phyloP scores from a whole-genome alignment of 257 asterid species.

The Eucommia ulmoides region DNA sequence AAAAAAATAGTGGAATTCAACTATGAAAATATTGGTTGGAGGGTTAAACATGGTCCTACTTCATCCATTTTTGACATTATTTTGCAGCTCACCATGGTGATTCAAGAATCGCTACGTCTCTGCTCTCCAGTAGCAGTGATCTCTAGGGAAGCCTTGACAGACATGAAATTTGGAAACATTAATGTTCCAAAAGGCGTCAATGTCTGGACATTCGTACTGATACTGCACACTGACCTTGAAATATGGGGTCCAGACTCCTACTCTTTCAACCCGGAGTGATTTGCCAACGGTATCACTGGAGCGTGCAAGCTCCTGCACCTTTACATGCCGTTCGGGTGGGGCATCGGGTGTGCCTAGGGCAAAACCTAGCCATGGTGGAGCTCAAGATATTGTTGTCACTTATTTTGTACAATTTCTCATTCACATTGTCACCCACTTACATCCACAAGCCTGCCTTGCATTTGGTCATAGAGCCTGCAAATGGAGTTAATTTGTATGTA shows the following conservation, averaged over 20 bases:
- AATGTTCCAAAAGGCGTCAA: conserved; percentile 43
- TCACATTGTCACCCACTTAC: conserved; percentile 44
- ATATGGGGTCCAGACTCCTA: conserved; percentile 44
- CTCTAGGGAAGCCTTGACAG: conserved; percentile 58
- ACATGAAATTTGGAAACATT: conserved; percentile 33
- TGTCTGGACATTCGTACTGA: conserved; percentile 39
- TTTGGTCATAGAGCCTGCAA: conserved; percentile 38
- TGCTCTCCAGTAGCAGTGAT: conserved; percentile 57
- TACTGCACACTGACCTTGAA: conserved; percentile 36
- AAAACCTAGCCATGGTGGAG: conserved; percentile 63
- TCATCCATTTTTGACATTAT: background rate
- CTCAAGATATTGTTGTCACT: conserved; percentile 54
- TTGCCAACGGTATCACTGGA: conserved; percentile 33
- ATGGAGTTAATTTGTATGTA: conserved; percentile 39
- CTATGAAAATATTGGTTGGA: too few species aligned
- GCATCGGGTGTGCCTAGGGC: conserved; percentile 47
- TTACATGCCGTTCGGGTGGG: conserved; percentile 67
- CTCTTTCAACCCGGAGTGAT: conserved; percentile 59
- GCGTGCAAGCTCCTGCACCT: conserved; percentile 64
- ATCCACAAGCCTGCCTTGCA: conserved; percentile 42
- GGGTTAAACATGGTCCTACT: too few species aligned
- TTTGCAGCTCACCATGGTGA: conserved; percentile 51
- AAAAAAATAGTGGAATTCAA: too few species aligned
- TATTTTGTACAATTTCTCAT: conserved; percentile 37
- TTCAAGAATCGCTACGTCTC: conserved; percentile 57